These are phyloP conservation scores for Paramyrothecium roridum DNA, from an alignment of 2,329 filamentous ascomycete species.

Conservation along the genomic window DNA sequence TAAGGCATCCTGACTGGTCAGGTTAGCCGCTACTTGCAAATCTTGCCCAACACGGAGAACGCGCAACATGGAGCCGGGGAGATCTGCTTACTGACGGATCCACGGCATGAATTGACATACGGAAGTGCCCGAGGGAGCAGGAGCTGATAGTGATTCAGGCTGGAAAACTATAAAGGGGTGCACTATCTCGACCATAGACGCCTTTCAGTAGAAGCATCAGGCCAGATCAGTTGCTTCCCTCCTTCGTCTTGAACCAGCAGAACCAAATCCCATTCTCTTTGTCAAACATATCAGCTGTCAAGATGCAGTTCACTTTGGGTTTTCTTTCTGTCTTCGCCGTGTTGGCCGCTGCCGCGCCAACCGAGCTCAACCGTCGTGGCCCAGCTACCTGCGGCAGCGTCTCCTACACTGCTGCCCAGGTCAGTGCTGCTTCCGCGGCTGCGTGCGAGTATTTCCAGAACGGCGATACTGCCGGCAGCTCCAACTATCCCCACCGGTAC, in stretches of 20 bases:
- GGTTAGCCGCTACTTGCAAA: neutral
- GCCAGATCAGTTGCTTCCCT: too few relatives aligned
- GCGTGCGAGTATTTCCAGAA: conserved; percentile 19
- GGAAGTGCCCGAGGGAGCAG: neutral
- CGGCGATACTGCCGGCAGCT: conserved; percentile 20
- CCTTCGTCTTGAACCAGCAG: neutral
- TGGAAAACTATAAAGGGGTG: neutral
- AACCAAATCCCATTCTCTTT: neutral
- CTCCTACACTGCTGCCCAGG: conserved; percentile 20
- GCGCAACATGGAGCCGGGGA: neutral
- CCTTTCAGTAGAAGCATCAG: too few relatives aligned
- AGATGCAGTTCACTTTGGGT: conserved; percentile 20
- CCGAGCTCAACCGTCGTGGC: conserved; percentile 15
- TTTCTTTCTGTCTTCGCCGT: conserved; percentile 22
- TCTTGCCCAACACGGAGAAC: neutral
- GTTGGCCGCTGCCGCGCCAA: conserved; percentile 21
- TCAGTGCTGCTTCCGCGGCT: conserved; percentile 21
- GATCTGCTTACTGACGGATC: neutral
- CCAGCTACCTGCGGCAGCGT: conserved; percentile 25
- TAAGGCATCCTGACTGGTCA: neutral
- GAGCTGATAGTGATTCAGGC: neutral
- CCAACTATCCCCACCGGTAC: conserved; percentile 34
- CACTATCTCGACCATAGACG: neutral
- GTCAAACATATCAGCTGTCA: conserved; percentile 5
- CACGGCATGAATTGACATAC: too few relatives aligned